Percentiles rank a stretch among this genome's conserved stretches.
Conservation (phyloP, 495 filamentous ascomycete species). For the Daldinia loculata region DNA sequence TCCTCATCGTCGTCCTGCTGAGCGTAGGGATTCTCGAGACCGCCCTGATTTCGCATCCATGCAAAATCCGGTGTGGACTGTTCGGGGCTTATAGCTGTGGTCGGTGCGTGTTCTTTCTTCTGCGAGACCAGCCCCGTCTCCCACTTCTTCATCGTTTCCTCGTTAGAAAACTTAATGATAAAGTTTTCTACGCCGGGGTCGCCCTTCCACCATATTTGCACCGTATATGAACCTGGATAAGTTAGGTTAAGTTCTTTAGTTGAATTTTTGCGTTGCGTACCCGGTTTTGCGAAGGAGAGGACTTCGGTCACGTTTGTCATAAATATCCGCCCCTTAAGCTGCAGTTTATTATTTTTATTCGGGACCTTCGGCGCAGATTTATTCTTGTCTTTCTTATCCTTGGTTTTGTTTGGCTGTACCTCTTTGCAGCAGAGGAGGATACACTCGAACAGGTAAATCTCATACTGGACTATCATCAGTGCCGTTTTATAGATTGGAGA, state of each 20-base stretch:
- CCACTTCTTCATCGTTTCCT: constrained; percentile 94
- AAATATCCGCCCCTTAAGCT: constrained; percentile 96
- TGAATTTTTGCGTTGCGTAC: constrained; percentile 57
- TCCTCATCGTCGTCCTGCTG: constrained; percentile 84
- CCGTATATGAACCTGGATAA: constrained; percentile 79
- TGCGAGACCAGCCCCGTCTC: constrained; percentile 69
- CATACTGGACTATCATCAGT: constrained; percentile 70
- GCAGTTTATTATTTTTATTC: constrained; percentile 79
- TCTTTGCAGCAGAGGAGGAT: constrained; percentile 99
- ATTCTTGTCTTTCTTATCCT: constrained; percentile 70
- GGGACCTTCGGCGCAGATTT: constrained; percentile 67
- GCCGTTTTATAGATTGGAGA: constrained; percentile 6
- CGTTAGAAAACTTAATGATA: constrained; percentile 87
- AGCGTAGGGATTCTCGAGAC: constrained; percentile 79
- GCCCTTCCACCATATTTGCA: constrained; percentile 99
- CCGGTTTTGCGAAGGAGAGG: constrained; percentile 80
- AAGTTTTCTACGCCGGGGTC: constrained; percentile 97
- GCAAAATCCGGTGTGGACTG: constrained; percentile 68
- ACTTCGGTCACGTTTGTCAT: constrained; percentile 99
- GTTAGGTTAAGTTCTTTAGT: constrained; percentile 28
- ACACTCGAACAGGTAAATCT: constrained; percentile 95
- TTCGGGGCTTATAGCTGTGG: constrained; percentile 47
- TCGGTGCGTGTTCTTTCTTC: constrained; percentile 60
- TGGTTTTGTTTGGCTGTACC: constrained; percentile 83
- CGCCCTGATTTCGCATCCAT: constrained; percentile 73